Conservation (phyloP, 352 stramenopile genomes). For the Phytophthora melonis region DNA sequence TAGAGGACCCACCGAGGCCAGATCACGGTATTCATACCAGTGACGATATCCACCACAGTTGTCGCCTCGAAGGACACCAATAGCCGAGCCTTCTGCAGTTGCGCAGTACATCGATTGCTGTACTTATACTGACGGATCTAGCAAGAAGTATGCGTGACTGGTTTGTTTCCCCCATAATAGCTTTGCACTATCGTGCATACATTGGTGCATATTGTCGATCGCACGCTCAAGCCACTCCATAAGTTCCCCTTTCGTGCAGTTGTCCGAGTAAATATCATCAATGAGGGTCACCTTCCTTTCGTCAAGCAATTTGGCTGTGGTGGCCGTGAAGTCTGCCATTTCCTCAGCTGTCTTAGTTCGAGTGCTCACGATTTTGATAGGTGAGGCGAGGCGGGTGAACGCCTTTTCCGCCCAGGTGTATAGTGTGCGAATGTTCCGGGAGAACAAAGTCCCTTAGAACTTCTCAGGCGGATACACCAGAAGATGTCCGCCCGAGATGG, state of each 20-base stretch:
- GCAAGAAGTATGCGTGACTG: slow-evolving; percentile 2
- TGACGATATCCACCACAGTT: no score
- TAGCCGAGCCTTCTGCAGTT: neutral
- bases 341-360: neutral
- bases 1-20: no score
- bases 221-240: slow-evolving; percentile 1
- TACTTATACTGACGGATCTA: neutral
- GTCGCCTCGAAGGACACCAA: no score
- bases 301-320: neutral
- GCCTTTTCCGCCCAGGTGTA: no score
- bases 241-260: neutral
- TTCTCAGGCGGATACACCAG: no score
- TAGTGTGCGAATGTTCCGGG: no score
- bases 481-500: no score
- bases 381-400: no score
- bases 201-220: slow-evolving; percentile 7
- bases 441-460: no score
- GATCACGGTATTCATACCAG: no score
- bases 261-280: slow-evolving; percentile 1
- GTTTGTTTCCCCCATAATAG: neutral
- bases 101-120: slow-evolving; percentile 2
- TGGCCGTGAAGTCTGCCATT: neutral
- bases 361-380: slow-evolving; percentile 9
- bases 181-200: neutral
- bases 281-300: neutral